These are phyloP conservation scores for Fusarium multiceps DNA, from an alignment of 2,329 filamentous ascomycete species.

Conservation along the genomic window DNA sequence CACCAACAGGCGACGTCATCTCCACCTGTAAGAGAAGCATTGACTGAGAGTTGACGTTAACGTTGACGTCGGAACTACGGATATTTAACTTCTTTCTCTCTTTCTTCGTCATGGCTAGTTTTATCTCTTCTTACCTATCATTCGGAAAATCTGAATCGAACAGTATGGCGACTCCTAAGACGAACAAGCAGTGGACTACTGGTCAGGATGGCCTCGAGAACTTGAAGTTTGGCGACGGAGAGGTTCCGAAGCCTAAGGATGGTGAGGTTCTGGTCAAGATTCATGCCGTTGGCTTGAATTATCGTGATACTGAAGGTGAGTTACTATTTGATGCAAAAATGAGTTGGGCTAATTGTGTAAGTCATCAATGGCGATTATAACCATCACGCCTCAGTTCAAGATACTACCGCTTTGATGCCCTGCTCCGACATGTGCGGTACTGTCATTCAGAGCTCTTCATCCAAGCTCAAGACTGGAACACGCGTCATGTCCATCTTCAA, in stretches of 20 bases:
- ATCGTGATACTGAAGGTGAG: slow-evolving; percentile 61
- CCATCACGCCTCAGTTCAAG: slow-evolving; percentile 67
- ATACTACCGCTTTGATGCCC: slow-evolving; percentile 63
- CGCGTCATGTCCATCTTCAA: slow-evolving; percentile 76
- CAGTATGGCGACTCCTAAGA: slow-evolving; percentile 37
- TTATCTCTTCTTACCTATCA: slow-evolving; percentile 39
- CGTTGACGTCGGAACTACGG: neutral
- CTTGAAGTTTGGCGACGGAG: slow-evolving; percentile 56
- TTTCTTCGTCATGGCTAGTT: slow-evolving; percentile 29
- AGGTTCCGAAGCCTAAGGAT: slow-evolving; percentile 60
- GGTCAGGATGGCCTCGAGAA: slow-evolving; percentile 67
- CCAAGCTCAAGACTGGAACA: slow-evolving; percentile 65
- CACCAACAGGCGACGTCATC: slow-evolving; percentile 34
- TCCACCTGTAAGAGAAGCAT: slow-evolving; percentile 32
- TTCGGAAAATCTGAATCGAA: slow-evolving; percentile 30
- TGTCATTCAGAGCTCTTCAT: slow-evolving; percentile 58
- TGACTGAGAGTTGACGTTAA: slow-evolving; percentile 21
- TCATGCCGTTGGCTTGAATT: slow-evolving; percentile 60
- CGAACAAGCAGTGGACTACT: slow-evolving; percentile 65
- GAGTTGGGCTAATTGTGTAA: slow-evolving; percentile 42
- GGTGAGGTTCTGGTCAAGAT: slow-evolving; percentile 65
- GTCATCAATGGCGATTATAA: slow-evolving; percentile 74
- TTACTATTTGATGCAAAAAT: neutral
- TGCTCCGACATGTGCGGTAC: slow-evolving; percentile 78
- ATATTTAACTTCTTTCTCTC: neutral